Conservation (phyloP, 2,329 filamentous ascomycete genomes). For the Ascochyta pisi region DNA sequence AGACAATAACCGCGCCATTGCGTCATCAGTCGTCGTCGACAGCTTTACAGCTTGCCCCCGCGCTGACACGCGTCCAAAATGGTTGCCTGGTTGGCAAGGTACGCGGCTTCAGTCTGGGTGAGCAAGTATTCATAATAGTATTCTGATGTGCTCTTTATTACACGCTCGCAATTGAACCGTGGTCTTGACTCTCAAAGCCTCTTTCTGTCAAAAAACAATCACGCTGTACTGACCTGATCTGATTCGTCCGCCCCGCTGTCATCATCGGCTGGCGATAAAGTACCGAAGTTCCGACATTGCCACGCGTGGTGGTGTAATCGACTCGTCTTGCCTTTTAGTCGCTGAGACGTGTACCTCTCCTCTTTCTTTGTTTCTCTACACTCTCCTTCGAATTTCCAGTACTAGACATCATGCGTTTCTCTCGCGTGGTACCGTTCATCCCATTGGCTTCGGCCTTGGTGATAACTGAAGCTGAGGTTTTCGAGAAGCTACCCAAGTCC, state of each 20-base stretch:
- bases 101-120: conserved; percentile 1
- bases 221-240: not conserved
- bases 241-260: conserved; percentile 15
- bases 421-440: conserved; percentile 57
- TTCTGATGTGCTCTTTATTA: not conserved
- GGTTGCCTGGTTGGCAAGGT: conserved; percentile 5
- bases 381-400: conserved; percentile 13
- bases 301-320: conserved; percentile 43
- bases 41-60: conserved; percentile 3
- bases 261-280: conserved; percentile 10
- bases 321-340: conserved; percentile 27
- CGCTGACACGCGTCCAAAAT: conserved; percentile 11
- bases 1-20: conserved; percentile 11
- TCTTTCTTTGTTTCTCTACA: conserved; percentile 12
- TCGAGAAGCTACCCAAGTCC: conserved; percentile 46
- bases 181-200: not conserved
- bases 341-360: conserved; percentile 17
- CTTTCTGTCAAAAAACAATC: not conserved
- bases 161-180: not conserved
- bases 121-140: not conserved
- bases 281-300: conserved; percentile 22
- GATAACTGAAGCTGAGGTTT: conserved; percentile 59
- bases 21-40: conserved; percentile 15
- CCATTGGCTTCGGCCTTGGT: conserved; percentile 60
- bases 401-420: conserved; percentile 56